Base-by-base conservation (phyloP, 768 basidiomycete species). In the Tylopilus sp. region DNA sequence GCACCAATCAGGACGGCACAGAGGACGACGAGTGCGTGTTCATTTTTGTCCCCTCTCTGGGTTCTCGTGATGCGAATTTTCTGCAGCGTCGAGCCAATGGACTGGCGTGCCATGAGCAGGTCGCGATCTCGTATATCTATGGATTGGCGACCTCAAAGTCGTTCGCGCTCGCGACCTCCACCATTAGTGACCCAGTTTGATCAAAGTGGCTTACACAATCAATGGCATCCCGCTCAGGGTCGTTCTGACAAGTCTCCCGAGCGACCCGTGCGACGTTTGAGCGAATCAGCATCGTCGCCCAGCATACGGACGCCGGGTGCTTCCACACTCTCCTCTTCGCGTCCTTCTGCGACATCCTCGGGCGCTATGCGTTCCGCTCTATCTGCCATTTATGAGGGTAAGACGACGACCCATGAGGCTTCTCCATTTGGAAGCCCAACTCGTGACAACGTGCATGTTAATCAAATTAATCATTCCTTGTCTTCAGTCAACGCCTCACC, bases 41-140 rank as follows among this genome's bases (percentile, higher is more conserved):
- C 56, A 39, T 45, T 58, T 64, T 54, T 53, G 40, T 9, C 59
- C 43, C 56, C 59, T 51, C 46, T 47, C 41, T 54, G 45, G 51
- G 58, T 50, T 56, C 54, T 56, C 51, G 57, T 59, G 62, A 66
- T 53, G 57, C 60, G 35, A 65, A 61, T 53, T 51, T 54, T 47
- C 51, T 53, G 40, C 48, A 62, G 85, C 52, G 73, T 75, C 48
- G 78, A 79, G 40, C 72, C 83, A 23, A 97, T 97, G 93, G 94
- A 95, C 64, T 97, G 93, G 94, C 79, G 92, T 44, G 85, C 89
- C 28, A 83, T 92, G 66, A 94, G 91, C 69, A 80, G 93, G 56
- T 95, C 93, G 22, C 81, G 92, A 61, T 95, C 93, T 13, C 82
- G 93, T 21, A 85, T 86, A 59, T 85, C 88, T 20, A 92, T 95